A percentile compares a stretch with the other conserved stretches of the same genome.
Evolutionary conservation across 768 basidiomycete species (phyloP).

Genomic region (Suillus variegatus): DNA sequence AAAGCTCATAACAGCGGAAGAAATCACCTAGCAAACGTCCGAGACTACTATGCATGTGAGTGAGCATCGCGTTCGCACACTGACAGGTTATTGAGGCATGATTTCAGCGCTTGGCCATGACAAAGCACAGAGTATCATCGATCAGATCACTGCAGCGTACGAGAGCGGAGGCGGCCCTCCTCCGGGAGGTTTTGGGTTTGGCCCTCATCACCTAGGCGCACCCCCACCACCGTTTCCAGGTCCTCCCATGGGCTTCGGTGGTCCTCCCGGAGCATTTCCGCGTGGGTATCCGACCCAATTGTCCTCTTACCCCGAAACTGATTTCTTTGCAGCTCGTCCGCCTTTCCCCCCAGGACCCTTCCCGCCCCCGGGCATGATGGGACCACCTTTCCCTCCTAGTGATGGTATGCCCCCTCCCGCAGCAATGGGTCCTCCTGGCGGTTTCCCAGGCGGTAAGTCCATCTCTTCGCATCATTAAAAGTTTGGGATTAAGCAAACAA

Average conservation of each 20-base stretch:
- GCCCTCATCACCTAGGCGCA: slow-evolving; percentile 73
- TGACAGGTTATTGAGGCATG: slow-evolving; percentile 13
- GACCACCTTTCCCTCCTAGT: slow-evolving; percentile 73
- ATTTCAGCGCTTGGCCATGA: slow-evolving; percentile 82
- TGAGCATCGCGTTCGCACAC: not conserved
- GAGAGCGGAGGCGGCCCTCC: slow-evolving; percentile 86
- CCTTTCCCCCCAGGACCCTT: slow-evolving; percentile 68
- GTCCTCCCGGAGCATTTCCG: slow-evolving; percentile 36
- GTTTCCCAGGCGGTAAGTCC: slow-evolving; percentile 50
- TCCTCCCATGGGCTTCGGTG: slow-evolving; percentile 57
- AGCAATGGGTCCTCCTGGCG: slow-evolving; percentile 45
- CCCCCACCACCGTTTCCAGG: slow-evolving; percentile 53
- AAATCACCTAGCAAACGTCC: slow-evolving; percentile 94
- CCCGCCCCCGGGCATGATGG: slow-evolving; percentile 50
- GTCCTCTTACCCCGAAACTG: slow-evolving; percentile 9
- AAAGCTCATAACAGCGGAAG: slow-evolving; percentile 98
- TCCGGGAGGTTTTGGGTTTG: slow-evolving; percentile 85
- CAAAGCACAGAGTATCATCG: slow-evolving; percentile 97
- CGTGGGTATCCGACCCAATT: slow-evolving; percentile 15
- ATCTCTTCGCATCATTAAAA: not conserved
- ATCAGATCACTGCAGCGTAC: slow-evolving; percentile 95
- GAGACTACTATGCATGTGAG: slow-evolving; percentile 96
- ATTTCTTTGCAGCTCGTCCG: slow-evolving; percentile 49
- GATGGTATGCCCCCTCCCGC: slow-evolving; percentile 10
- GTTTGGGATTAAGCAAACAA: slow-evolving; percentile 7